These are phyloP conservation scores for Halenospora varia DNA, from an alignment of 495 filamentous ascomycete genomes.

Conservation along the genomic window DNA sequence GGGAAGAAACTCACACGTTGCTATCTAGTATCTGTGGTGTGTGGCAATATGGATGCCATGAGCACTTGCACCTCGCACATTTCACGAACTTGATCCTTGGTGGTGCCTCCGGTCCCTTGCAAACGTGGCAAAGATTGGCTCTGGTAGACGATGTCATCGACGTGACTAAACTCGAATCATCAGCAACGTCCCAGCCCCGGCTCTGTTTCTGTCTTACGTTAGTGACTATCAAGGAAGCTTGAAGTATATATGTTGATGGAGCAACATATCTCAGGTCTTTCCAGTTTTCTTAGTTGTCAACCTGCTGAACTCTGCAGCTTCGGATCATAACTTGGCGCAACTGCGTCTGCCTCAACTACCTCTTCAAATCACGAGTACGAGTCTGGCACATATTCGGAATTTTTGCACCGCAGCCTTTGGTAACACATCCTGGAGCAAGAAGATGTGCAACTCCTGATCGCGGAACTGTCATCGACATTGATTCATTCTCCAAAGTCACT, in stretches of 20 bases:
- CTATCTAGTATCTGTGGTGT: constrained; percentile 1
- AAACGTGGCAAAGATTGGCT: constrained; percentile 1
- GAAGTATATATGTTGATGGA: too few species aligned
- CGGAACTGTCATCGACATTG: constrained; percentile 24
- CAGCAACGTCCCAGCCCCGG: neutral
- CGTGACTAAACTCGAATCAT: constrained; percentile 18
- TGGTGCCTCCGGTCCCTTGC: constrained; percentile 3
- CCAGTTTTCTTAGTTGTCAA: constrained; percentile 45
- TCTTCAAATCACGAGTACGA: neutral
- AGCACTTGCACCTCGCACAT: constrained; percentile 8
- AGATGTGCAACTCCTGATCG: constrained; percentile 37
- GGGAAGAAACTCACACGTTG: constrained; percentile 14
- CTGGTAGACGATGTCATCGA: constrained; percentile 18
- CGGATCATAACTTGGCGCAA: constrained; percentile 13
- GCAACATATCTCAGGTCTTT: constrained; percentile 57
- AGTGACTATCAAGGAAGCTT: neutral
- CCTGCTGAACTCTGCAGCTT: constrained; percentile 38
- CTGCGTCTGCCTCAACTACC: constrained; percentile 11
- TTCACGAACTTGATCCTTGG: constrained; percentile 5
- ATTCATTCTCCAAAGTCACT: constrained; percentile 28
- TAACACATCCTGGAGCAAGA: constrained; percentile 29
- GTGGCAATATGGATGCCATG: constrained; percentile 12
- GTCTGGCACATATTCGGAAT: neutral
- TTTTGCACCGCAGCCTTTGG: constrained; percentile 48
- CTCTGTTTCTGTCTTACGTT: neutral